Percentiles rank a stretch among this genome's conserved stretches.
Conservation (phyloP, 1,139 yeast genomes). For the Maudiozyma humilis region DNA sequence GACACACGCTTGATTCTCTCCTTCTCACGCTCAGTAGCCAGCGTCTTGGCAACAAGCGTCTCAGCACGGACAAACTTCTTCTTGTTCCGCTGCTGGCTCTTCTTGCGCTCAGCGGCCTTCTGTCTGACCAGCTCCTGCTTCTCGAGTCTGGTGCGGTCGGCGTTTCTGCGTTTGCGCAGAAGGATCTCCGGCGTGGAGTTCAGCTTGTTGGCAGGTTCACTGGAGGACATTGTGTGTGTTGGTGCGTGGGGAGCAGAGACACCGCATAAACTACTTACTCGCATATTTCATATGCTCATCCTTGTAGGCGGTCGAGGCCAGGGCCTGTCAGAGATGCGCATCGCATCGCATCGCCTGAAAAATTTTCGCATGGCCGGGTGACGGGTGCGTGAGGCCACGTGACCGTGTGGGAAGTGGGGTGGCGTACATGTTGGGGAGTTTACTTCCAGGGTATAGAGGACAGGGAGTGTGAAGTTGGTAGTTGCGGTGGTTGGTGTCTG, state of each 20-base stretch:
- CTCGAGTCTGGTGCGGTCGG: conserved; percentile 59
- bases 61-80: conserved; percentile 63
- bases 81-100: conserved; percentile 37
- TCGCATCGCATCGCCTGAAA: neutral
- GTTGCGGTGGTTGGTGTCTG: no score
- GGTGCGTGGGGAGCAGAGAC: no score
- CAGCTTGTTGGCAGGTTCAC: conserved; percentile 23
- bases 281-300: no score
- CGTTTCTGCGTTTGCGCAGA: conserved; percentile 68
- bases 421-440: no score
- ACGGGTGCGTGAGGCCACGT: neutral
- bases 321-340: neutral
- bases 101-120: conserved; percentile 39
- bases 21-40: conserved; percentile 57
- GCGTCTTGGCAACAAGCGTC: conserved; percentile 55
- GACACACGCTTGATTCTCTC: conserved; percentile 59
- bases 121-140: conserved; percentile 43
- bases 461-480: no score
- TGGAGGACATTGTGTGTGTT: conserved; percentile 11
- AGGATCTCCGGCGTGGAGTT: conserved; percentile 70
- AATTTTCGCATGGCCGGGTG: neutral
- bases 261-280: no score
- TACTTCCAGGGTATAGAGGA: no score
- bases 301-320: no score
- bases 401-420: no score